These are phyloP conservation scores for Penicillium verhagenii DNA, from an alignment of 495 filamentous ascomycete species.

Conservation along the genomic window DNA sequence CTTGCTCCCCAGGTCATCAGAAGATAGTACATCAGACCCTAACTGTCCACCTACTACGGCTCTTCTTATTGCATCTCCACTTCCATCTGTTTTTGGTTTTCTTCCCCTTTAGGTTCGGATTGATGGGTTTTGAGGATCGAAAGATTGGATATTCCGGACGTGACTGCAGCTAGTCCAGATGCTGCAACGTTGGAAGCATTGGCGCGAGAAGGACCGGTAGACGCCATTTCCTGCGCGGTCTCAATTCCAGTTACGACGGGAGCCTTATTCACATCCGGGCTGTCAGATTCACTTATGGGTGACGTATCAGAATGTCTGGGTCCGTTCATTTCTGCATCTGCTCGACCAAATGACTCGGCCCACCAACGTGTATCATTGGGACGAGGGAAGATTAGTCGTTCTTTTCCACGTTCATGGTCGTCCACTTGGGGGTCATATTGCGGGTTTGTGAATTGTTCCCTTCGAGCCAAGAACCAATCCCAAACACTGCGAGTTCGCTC, in stretches of 20 bases:
- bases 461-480: constrained; percentile 86
- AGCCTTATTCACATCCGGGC: constrained; percentile 16
- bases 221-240: constrained; percentile 37
- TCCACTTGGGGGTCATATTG: constrained; percentile 77
- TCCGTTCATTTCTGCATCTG: constrained; percentile 91
- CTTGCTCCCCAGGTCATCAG: not conserved
- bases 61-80: constrained; percentile 18
- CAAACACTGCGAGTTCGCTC: constrained; percentile 86
- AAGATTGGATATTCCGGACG: constrained; percentile 43
- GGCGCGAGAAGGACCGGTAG: constrained; percentile 25
- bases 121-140: constrained; percentile 31
- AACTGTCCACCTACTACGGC: not conserved
- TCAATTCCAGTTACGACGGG: constrained; percentile 50
- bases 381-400: constrained; percentile 80
- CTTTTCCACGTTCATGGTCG: constrained; percentile 71
- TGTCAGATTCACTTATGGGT: constrained; percentile 14
- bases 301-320: constrained; percentile 30
- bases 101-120: constrained; percentile 17
- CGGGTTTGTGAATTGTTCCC: constrained; percentile 74
- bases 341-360: constrained; percentile 80
- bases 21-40: not conserved
- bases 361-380: constrained; percentile 78
- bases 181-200: constrained; percentile 25
- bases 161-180: constrained; percentile 36
- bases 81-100: constrained; percentile 36